Conservation (phyloP, 768 basidiomycete genomes). For the Mycena leptocephala region DNA sequence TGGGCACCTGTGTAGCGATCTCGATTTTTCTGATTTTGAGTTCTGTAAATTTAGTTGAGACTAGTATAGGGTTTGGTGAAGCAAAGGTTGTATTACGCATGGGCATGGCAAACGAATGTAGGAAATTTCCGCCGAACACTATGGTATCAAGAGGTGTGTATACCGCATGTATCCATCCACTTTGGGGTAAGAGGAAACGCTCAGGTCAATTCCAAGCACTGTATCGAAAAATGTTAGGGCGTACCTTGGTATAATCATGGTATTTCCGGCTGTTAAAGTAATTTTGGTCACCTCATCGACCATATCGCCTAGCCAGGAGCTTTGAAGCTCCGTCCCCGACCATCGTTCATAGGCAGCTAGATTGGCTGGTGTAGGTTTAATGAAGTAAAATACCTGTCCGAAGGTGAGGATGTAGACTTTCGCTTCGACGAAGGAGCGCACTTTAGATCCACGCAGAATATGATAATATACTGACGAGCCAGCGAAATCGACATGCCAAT, state of each 20-base stretch:
- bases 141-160: constrained; percentile 94
- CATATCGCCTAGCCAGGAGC: constrained; percentile 94
- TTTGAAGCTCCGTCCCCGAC: constrained; percentile 94
- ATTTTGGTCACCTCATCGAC: constrained; percentile 94
- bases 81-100: constrained; percentile 74
- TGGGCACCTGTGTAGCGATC: constrained; percentile 92
- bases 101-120: constrained; percentile 92
- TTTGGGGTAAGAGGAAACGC: background rate
- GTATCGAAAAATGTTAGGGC: background rate
- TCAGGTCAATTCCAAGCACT: background rate
- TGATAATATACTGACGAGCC: constrained; percentile 99
- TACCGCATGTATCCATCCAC: constrained; percentile 99
- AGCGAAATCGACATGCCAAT: constrained; percentile 99
- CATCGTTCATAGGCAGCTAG: constrained; percentile 93
- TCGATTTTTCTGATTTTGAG: constrained; percentile 93
- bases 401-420: background rate
- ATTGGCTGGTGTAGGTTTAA: constrained; percentile 89
- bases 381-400: constrained; percentile 93
- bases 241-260: constrained; percentile 89
- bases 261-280: constrained; percentile 82
- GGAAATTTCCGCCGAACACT: constrained; percentile 97
- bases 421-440: constrained; percentile 41
- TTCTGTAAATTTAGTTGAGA: constrained; percentile 65
- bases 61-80: background rate
- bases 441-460: constrained; percentile 90